A percentile compares a stretch with the other conserved stretches of the same genome.
Conservation (phyloP, 2,329 filamentous ascomycete species). For the Neopestalotiopsis sp. region DNA sequence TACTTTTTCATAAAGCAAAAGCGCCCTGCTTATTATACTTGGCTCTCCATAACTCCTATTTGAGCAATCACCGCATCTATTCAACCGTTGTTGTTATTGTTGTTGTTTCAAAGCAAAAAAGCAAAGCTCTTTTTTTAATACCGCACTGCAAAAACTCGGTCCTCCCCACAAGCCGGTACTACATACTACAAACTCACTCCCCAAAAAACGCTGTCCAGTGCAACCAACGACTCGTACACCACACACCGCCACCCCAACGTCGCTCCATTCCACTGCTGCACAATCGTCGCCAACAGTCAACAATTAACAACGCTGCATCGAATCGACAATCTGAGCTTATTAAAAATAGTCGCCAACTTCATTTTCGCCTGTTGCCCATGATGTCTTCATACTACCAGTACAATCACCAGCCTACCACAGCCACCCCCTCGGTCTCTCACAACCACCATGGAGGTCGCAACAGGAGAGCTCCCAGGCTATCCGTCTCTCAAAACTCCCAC, state of each 20-base stretch:
- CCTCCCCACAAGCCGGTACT: constrained; percentile 6
- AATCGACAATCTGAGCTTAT: neutral
- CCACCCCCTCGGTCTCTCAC: constrained; percentile 65
- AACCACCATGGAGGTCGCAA: constrained; percentile 85
- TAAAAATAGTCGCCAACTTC: neutral
- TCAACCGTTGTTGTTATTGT: constrained; percentile 12
- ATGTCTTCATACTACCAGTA: constrained; percentile 70
- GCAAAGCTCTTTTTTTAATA: constrained; percentile 15
- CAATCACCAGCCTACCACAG: constrained; percentile 59
- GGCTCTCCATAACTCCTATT: constrained; percentile 3
- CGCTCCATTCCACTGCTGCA: neutral
- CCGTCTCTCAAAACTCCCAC: constrained; percentile 80
- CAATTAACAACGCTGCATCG: neutral
- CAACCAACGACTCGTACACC: neutral
- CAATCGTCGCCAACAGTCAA: constrained; percentile 4
- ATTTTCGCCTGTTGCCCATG: constrained; percentile 31
- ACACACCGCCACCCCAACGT: constrained; percentile 17
- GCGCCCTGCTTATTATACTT: neutral
- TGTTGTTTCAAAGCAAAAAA: constrained; percentile 15
- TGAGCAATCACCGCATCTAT: constrained; percentile 1
- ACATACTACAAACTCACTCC: neutral
- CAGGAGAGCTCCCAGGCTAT: constrained; percentile 80
- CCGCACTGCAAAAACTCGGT: constrained; percentile 14
- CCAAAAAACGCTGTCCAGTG: neutral
- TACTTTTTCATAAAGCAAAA: neutral